Base-by-base conservation (phyloP, 345 rosid genomes). In the Mercurialis annua region DNA sequence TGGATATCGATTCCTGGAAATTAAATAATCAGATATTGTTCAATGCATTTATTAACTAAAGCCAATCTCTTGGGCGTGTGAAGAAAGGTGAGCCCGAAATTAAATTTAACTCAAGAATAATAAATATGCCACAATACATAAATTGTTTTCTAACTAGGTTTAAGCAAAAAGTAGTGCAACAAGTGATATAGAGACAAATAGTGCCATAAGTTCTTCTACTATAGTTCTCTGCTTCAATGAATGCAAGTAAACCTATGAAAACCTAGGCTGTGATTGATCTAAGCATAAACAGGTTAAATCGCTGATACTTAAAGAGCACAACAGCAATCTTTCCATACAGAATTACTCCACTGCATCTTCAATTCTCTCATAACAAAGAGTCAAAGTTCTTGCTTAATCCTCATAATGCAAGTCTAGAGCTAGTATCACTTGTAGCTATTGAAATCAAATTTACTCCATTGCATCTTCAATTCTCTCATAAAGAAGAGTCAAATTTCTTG, bases 1-100 rank as follows among this genome's bases (percentile, higher is more conserved):
- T 86, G 61, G 71, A 80, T 76, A 92, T 82, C 61, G 92, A 86
- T 74, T 92, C 99, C 99, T 95, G 87, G 52, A 75, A 51, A 69
- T 68, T 52, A 33, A 69, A 56, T 20, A 43, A 30, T 52, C 48
- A 67, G 64, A 31, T 58, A 58, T 34, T n/a, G n/a, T n/a, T n/a
- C 69, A 58, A 59, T 76, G 44, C 33, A 68, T 70, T 21, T 43
- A 8, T 59, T 33, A 5, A 66, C 60, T 40, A 75, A 69, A 24
- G 26, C 14, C 48, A 4, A 29, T 31, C 27, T 15, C 31, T 40
- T 60, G 31, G 44, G n/a, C 56, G 63, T 21, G 36, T 4, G 34
- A 30, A 62, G 31, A 29, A 36, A 4, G 40, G 36, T 38, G 16
- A 70, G 64, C 30, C 61, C 20, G 34, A 31, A 40, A 29, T 29